Evolutionary conservation across 176 grass and related monocot species (phyloP), one percentile per base, ranked within the genome.

Genomic region (Raddia guianensis): DNA sequence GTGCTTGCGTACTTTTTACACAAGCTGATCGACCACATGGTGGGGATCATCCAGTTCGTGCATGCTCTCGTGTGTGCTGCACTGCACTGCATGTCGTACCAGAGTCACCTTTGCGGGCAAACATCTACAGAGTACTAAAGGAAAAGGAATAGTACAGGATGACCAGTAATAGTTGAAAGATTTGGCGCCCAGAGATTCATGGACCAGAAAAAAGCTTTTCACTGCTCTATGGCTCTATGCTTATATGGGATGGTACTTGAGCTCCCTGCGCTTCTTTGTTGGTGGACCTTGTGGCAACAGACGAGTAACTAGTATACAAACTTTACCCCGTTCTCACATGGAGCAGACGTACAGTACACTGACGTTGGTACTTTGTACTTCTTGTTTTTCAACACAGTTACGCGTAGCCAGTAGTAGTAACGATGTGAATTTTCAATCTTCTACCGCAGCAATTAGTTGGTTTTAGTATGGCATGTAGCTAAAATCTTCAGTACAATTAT

Each of bases 231-330:
- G 37, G 37, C 37, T 40, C 37, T 40, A 40, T 5, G 37, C 1
- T 40, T 46, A 8, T 12, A 61, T 47, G 55, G 56, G 19, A 75
- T 47, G 40, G 19, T 46, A 55, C 54, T 13, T 6, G 13, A 2
- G 60, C 11, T 40, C 3, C 53, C 32, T 20, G 19, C 19, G 47
- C 42, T 57, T 32, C 10, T 47, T 33, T 61, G 42, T 75, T 37
- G 55, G 73, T 61, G 43, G 6, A 61, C 55, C 55, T 75, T 60
- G 73, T 60, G 42, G 73, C 54, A 60, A 40, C 55, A 75, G 18
- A 45, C n/a, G 18, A 2, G 52, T 59, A 44, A 8, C 47, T 72
- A 5, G 12, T 34, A 34, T 12, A 47, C 11, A 32, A 27, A 59
- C 0, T 32, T 21, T 21, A 48, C 42, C 40, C 54, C 15, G 43